Evolutionary conservation across 441 rosid species (phyloP).

Genomic region (Populus hybrid): DNA sequence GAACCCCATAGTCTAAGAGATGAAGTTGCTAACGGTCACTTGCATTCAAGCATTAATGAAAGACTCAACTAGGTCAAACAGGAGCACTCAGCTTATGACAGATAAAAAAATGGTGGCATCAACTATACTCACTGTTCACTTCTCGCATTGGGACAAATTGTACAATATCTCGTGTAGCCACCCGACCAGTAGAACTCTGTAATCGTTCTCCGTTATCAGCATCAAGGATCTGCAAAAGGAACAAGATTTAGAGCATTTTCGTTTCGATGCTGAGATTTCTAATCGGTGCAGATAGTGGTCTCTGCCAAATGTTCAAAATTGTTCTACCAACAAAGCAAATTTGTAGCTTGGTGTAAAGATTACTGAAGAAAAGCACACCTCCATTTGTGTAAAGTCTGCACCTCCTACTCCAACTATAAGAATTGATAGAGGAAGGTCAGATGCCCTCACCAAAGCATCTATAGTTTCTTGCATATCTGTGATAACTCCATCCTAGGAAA

Average conservation of each 20-base stretch:
- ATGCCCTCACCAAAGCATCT: slow-evolving; percentile 79
- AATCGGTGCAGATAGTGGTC: background rate
- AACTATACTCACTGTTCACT: slow-evolving; percentile 53
- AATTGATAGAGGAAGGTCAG: slow-evolving; percentile 83
- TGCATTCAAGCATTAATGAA: background rate
- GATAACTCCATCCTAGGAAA: slow-evolving; percentile 69
- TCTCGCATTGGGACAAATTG: slow-evolving; percentile 78
- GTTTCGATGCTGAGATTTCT: background rate
- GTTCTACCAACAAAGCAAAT: background rate
- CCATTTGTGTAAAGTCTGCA: slow-evolving; percentile 93
- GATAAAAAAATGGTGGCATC: background rate
- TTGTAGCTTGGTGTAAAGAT: background rate
- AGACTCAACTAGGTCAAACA: background rate
- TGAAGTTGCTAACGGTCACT: background rate
- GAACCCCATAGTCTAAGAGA: background rate
- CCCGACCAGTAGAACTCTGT: slow-evolving; percentile 66
- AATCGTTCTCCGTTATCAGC: slow-evolving; percentile 66
- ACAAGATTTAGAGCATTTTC: background rate
- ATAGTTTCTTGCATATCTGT: slow-evolving; percentile 88
- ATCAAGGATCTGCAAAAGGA: slow-evolving; percentile 53
- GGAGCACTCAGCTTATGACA: too few species aligned
- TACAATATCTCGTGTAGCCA: slow-evolving; percentile 82
- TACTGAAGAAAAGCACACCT: slow-evolving; percentile 50
- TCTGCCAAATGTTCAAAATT: background rate
- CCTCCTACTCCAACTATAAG: slow-evolving; percentile 93